Conservation (phyloP, 495 filamentous ascomycete genomes). For the Penicillium salamii region DNA sequence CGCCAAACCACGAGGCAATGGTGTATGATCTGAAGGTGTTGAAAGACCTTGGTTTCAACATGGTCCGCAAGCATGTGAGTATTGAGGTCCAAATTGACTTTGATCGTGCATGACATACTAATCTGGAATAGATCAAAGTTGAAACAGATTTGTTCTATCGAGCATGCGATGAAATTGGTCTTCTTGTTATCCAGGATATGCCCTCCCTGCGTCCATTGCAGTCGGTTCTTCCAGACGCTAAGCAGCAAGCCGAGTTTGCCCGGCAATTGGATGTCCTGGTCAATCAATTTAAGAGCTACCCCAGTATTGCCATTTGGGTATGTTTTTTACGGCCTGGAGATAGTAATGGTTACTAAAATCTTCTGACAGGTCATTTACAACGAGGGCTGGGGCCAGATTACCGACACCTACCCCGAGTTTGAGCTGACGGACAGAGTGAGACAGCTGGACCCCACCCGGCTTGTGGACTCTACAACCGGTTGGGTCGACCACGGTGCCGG, state of each 20-base stretch:
- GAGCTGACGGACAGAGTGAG: slow-evolving; percentile 50
- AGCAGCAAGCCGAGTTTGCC: slow-evolving; percentile 57
- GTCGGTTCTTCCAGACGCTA: slow-evolving; percentile 38
- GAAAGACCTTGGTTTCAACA: slow-evolving; percentile 63
- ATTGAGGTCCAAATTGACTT: background rate
- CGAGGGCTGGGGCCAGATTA: slow-evolving; percentile 66
- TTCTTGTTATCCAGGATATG: slow-evolving; percentile 69
- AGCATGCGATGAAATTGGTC: slow-evolving; percentile 61
- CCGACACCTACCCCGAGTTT: slow-evolving; percentile 49
- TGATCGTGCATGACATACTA: background rate
- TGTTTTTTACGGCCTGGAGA: background rate
- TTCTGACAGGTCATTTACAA: slow-evolving; percentile 60
- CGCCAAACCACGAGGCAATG: slow-evolving; percentile 63
- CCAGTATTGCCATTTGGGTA: slow-evolving; percentile 56
- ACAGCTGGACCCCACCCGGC: slow-evolving; percentile 56
- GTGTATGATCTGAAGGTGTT: slow-evolving; percentile 58
- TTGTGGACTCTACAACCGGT: slow-evolving; percentile 58
- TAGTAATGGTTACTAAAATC: background rate
- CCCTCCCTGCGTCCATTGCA: slow-evolving; percentile 49
- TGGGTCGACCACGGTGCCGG: slow-evolving; percentile 63
- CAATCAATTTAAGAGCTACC: slow-evolving; percentile 59
- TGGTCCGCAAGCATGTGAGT: slow-evolving; percentile 64
- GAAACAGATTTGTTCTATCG: slow-evolving; percentile 63
- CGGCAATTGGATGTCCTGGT: slow-evolving; percentile 61
- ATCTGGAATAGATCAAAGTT: slow-evolving; percentile 58